Evolutionary conservation across 345 rosid species (phyloP).

Genomic region (Clarkia xantiana): DNA sequence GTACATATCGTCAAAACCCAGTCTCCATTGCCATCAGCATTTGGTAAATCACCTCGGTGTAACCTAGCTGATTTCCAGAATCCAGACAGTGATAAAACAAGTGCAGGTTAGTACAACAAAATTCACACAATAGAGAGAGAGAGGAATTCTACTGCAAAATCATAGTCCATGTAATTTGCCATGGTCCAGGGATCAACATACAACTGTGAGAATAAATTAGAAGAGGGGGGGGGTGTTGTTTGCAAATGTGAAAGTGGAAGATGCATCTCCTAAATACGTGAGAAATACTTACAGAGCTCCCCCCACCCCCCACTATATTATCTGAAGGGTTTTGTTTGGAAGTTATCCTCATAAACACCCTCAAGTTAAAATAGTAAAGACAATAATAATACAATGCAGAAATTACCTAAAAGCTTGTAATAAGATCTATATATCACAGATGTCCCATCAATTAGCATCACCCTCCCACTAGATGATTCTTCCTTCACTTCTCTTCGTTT

Average conservation of each 20-base stretch:
- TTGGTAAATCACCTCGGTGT: slow-evolving; percentile 72
- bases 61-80: slow-evolving; percentile 47
- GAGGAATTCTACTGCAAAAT: too few species aligned
- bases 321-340: too few species aligned
- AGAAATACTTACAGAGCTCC: too few species aligned
- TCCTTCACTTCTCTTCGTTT: slow-evolving; percentile 23
- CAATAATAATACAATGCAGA: neutral
- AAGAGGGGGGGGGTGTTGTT: too few species aligned
- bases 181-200: too few species aligned
- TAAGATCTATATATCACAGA: slow-evolving; percentile 87
- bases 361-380: too few species aligned
- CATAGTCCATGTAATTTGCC: too few species aligned
- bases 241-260: too few species aligned
- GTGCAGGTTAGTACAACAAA: neutral
- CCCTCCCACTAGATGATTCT: slow-evolving; percentile 41
- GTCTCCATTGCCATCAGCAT: slow-evolving; percentile 96
- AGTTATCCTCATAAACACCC: too few species aligned
- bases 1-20: slow-evolving; percentile 92
- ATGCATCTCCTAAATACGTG: too few species aligned
- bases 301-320: too few species aligned
- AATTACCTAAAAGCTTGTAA: slow-evolving; percentile 83
- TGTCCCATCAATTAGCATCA: slow-evolving; percentile 95
- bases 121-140: neutral
- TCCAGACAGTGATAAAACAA: slow-evolving; percentile 6
- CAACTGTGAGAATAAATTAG: too few species aligned